These are phyloP conservation scores for Rhizopus stolonifer DNA, from an alignment of 371 early-diverging fungal species.

Conservation along the genomic window DNA sequence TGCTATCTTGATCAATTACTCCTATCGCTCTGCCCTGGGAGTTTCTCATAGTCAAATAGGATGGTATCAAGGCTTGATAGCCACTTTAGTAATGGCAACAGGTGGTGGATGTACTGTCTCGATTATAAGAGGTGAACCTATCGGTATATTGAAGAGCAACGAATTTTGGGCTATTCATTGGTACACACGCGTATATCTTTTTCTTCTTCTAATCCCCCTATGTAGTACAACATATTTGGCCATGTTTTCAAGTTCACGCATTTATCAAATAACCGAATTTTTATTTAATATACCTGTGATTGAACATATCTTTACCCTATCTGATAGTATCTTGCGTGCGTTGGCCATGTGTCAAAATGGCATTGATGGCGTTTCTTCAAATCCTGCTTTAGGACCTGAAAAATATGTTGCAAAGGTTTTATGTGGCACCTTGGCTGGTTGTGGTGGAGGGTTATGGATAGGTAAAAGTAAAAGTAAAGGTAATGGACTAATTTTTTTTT, in stretches of 20 bases:
- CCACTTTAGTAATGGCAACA: conserved; percentile 54
- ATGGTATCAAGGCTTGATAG: conserved; percentile 56
- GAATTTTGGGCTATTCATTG: conserved; percentile 44
- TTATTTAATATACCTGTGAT: conserved; percentile 40
- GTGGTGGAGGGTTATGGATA: conserved; percentile 59
- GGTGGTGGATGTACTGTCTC: conserved; percentile 56
- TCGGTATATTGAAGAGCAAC: conserved; percentile 43
- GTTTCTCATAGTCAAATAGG: conserved; percentile 42
- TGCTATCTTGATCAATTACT: conserved; percentile 54
- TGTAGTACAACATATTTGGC: conserved; percentile 38
- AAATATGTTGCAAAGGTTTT: conserved; percentile 54
- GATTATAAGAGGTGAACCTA: conserved; percentile 41
- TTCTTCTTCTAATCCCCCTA: too few species aligned
- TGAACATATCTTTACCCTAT: conserved; percentile 47
- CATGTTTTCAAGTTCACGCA: conserved; percentile 39
- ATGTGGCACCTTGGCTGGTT: conserved; percentile 54
- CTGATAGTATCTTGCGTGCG: conserved; percentile 51
- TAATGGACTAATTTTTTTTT: neutral
- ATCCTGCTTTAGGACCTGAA: conserved; percentile 39
- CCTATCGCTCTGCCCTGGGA: conserved; percentile 53
- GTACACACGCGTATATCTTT: conserved; percentile 21
- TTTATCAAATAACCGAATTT: conserved; percentile 30
- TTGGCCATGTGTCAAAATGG: conserved; percentile 48
- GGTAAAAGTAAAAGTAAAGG: conserved; percentile 23
- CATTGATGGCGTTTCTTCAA: conserved; percentile 49